These are phyloP conservation scores for Camellia granthamiana DNA, from an alignment of 148 eudicot species.

Conservation along the genomic window DNA sequence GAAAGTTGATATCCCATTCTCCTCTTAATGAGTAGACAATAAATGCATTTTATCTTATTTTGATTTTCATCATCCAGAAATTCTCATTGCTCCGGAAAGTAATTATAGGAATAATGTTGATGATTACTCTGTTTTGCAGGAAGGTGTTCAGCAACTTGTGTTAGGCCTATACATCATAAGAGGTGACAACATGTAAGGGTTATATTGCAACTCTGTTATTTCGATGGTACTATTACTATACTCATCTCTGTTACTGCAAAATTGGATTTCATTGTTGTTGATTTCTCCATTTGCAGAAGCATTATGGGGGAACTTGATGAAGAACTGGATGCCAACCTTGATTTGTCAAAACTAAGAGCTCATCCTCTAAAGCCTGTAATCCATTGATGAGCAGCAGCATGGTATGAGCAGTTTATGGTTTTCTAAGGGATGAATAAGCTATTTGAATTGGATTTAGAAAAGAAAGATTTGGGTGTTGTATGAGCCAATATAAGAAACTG, in stretches of 20 bases:
- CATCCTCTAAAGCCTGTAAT: conserved; percentile 86
- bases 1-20: not conserved
- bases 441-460: not conserved
- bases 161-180: conserved; percentile 90
- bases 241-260: not conserved
- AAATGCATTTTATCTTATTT: not conserved
- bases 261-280: not conserved
- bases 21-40: not conserved
- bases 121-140: conserved; percentile 39
- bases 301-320: conserved; percentile 83
- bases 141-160: conserved; percentile 89
- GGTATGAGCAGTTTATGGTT: not conserved
- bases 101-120: not conserved
- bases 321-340: conserved; percentile 70
- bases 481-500: not conserved
- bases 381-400: conserved; percentile 40
- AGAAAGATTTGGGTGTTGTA: conserved; percentile 5
- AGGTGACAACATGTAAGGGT: conserved; percentile 85
- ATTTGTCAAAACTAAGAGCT: conserved; percentile 64
- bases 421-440: not conserved
- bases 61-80: not conserved
- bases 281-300: conserved; percentile 49
- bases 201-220: not conserved
- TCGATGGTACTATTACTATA: not conserved
- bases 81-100: not conserved